Base-by-base conservation (phyloP, 345 rosid species). In the Populus simonii region DNA sequence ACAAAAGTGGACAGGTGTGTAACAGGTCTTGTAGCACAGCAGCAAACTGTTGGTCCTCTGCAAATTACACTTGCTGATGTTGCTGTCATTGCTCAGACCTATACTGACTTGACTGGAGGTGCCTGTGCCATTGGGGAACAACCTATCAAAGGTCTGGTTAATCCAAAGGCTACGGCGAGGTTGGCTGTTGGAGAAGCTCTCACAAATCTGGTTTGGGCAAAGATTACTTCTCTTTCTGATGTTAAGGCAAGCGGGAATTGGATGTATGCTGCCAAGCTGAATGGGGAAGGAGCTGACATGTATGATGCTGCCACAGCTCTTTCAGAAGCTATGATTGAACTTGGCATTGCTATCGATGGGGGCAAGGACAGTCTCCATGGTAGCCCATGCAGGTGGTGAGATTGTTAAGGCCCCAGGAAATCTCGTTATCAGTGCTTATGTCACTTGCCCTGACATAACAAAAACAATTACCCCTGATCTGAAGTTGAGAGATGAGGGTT, bases 251-350 rank as follows among this genome's bases (percentile, higher is more conserved):
- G 98, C 71, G 98, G 98, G 39, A 95, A 94, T 77, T 94, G 98
- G 99, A 94, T 93, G 96, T 93, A 93, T 80, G 99, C 99, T 73
- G 98, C 98, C 63, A 94, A 93, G 89, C 91, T 95, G 71, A 94
- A 92, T 55, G 98, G 97, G 78, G 98, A 95, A 88, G 99, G 99
- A 55, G 93, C 97, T 73, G 93, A 91, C 11, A 93, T 95, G 93
- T 95, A 93, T 73, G 98, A 95, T 84, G 99, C 96, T 76, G 97
- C 98, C 4, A 83, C 70, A 35, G 90, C 99, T 76, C 87, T 95
- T 74, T 82, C 92, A 18, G 96, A 92, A 80, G 94, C 99, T 6
- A 92, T 95, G 98, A 92, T 92, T 67, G 89, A 93, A 82, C 94
- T 92, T 31, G 99, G 96, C 68, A 90, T 95, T 81, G 99, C 99